phyloP scores from a whole-genome alignment of 1,284 basidiomycete genomes.

The Ustilago loliicola region DNA sequence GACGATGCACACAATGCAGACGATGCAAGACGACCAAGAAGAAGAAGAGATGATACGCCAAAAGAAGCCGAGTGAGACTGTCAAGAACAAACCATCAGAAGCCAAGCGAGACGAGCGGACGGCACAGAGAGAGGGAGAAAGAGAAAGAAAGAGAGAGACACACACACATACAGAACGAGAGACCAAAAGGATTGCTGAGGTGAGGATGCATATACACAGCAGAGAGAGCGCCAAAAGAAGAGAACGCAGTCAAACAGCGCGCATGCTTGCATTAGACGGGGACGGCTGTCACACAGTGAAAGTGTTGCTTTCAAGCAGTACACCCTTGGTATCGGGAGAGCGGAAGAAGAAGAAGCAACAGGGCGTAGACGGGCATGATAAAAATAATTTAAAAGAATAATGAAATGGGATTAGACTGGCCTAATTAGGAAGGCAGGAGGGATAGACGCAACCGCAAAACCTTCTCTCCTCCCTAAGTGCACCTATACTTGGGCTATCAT shows the following conservation, averaged over 20 bases:
- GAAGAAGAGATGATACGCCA: background rate
- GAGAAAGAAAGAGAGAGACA: background rate
- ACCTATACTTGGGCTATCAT: background rate
- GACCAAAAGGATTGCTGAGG: constrained; percentile 17
- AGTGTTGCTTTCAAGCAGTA: background rate
- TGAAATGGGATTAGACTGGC: background rate
- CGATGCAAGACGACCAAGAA: background rate
- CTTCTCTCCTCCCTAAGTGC: background rate
- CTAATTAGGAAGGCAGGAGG: background rate
- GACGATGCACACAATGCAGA: background rate
- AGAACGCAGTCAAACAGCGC: constrained; percentile 21
- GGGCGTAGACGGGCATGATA: too few species aligned
- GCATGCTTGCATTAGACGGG: constrained; percentile 5
- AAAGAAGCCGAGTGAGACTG: constrained; percentile 29
- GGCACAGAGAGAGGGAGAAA: background rate
- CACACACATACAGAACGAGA: constrained; percentile 3
- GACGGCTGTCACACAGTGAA: constrained; percentile 5
- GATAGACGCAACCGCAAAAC: background rate
- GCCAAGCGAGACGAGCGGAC: constrained; percentile 20
- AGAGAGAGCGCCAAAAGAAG: background rate
- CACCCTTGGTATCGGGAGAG: constrained; percentile 7
- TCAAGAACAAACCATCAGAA: background rate
- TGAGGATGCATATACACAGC: constrained; percentile 8
- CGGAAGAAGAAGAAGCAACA: background rate
- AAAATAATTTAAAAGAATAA: background rate